Evolutionary conservation across 805 yeast species (phyloP), one percentile per base, ranked within the genome.

Genomic region (Pichia rugopelliculosa): DNA sequence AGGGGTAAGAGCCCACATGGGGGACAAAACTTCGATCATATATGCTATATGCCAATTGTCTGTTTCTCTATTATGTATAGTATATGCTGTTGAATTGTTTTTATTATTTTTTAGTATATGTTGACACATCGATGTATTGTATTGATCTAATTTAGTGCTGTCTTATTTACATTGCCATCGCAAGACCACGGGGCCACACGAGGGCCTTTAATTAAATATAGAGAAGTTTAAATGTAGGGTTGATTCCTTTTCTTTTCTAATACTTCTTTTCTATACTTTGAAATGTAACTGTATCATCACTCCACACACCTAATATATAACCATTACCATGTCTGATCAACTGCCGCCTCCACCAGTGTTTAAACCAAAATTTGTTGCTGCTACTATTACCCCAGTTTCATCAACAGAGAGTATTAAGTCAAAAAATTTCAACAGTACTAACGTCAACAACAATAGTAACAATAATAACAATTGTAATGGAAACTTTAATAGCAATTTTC

Each of bases 271-370:
- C 7, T 13, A 8, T 27, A 24, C 7, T 27, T 13, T 27, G 33
- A n/a, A n/a, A n/a, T n/a, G n/a, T n/a, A n/a, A n/a, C n/a, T n/a
- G n/a, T n/a, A n/a, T n/a, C 15, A 27, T 9, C 9, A 6, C 25
- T 24, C 8, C 25, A 24, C 25, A 24, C 25, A 6, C 6, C 6
- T 6, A 24, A 9, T 24, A 24, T 24, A 24, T 24, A 24, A 6
- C 25, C 25, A 24, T 9, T 26, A 26, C 8, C 30, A 37, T 37
- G 40, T 37, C 40, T 8, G 27, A 37, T 2, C 23, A 37, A 9
- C 12, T 73, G 3, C 78, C 78, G 8, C 68, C 73, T 6, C 77
- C 77, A 1, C 78, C 78, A 3, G 66, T 70, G 20, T 67, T 73
- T 50, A 71, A 70, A 54, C 72, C 76, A 7, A 71, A 74, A 4